Base-by-base conservation (phyloP, 257 asterid genomes). In the Fraxinus cuspidata region DNA sequence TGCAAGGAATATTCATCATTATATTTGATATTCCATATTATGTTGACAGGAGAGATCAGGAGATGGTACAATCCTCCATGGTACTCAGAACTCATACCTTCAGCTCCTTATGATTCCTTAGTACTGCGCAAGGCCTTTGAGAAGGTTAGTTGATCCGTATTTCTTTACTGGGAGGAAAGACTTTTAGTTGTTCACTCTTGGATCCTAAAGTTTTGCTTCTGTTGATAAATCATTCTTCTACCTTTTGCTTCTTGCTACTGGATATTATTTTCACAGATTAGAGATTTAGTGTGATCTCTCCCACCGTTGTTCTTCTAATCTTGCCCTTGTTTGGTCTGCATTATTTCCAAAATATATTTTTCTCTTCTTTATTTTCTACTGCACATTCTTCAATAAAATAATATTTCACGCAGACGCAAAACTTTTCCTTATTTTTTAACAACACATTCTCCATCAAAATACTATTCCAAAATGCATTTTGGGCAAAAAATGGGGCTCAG, bases 31-130 rank as follows among this genome's bases (percentile, higher is more conserved):
- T 56, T 75, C 16, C 56, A 37, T 53, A 63, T 76, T 80, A 78
- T 85, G 77, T 77, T 77, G 69, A 74, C 91, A 96, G 99, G 97
- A 71, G 93, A 79, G 71, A 86, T 92, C 68, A 87, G 90, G 78
- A 93, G 98, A 85, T 96, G 99, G 99, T 96, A 92, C 89, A 96
- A 93, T 88, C 99, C 98, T 73, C 88, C 87, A 74, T 96, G 99
- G 99, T 92, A 77, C 75, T 78, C 87, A 29, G 99, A 92, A 83
- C 84, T 84, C 58, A 89, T 92, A 81, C 99, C 97, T 77, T 84
- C 91, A 72, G 75, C 88, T 77, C 92, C 96, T 73, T 96, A 92
- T 74, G 97, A 93, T 58, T 87, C 89, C 81, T 87, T 90, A 74
- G 88, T 88, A 84, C 83, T 96, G 81, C 92, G 97, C 81, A 82